Evolutionary conservation across 345 rosid species (phyloP).

Genomic region (Syzygium aromaticum): DNA sequence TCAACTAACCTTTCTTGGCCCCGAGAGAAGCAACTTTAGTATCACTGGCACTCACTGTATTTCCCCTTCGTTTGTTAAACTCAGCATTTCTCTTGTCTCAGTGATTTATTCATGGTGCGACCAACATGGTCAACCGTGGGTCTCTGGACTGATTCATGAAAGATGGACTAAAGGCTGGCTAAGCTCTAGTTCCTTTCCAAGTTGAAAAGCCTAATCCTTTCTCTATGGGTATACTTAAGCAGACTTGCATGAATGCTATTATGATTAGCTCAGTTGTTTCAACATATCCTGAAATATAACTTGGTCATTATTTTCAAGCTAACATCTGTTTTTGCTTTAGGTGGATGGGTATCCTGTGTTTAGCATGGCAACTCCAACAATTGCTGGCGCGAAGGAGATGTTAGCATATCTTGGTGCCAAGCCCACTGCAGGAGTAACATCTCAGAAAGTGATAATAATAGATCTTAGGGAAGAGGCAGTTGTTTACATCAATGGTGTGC

Average conservation of each 20-base stretch:
- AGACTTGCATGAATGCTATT: not conserved
- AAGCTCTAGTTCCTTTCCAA: not conserved
- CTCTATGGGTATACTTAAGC: not conserved
- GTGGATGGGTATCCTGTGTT: conserved; percentile 89
- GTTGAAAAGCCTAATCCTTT: not conserved
- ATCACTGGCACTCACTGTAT: not conserved
- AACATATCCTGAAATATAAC: not conserved
- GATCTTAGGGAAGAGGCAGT: conserved; percentile 95
- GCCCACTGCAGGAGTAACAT: conserved; percentile 38
- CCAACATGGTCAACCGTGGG: not conserved
- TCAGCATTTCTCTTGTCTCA: not conserved
- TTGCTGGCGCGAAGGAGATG: conserved; percentile 81
- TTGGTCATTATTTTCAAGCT: not conserved
- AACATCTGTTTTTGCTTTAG: conserved; percentile 24
- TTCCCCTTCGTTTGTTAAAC: not conserved
- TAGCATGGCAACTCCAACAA: conserved; percentile 98
- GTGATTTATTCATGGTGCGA: not conserved
- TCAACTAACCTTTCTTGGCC: not conserved
- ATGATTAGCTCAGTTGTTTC: not conserved
- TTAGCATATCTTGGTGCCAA: conserved; percentile 69
- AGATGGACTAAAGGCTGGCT: not conserved
- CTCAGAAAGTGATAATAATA: conserved; percentile 54
- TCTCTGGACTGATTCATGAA: not conserved
- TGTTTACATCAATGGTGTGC: conserved; percentile 86
- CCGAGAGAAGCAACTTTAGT: not conserved